Conservation (phyloP, 441 rosid species). For the Pelargonium fulgidum region DNA sequence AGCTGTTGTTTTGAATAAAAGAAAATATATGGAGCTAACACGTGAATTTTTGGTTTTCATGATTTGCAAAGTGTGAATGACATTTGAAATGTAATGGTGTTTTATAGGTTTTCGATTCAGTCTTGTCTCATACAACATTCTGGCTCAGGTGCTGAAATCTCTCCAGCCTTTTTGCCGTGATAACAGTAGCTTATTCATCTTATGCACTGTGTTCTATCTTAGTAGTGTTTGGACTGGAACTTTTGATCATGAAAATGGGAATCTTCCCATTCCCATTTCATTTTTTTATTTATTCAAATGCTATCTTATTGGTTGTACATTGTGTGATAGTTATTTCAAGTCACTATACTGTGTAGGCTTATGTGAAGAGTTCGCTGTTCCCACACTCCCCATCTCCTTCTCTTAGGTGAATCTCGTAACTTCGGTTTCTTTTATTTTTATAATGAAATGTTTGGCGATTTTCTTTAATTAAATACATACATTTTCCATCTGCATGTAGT, state of each 20-base stretch:
- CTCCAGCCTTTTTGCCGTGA: not conserved
- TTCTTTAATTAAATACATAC: not conserved
- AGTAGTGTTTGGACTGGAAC: no score
- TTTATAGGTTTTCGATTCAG: constrained; percentile 61
- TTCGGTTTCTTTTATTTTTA: not conserved
- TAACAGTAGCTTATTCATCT: not conserved
- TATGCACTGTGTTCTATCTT: no score
- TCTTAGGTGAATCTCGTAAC: constrained; percentile 47
- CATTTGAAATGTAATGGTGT: not conserved
- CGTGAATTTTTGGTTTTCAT: no score
- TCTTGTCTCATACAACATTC: constrained; percentile 76
- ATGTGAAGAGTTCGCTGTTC: constrained; percentile 63
- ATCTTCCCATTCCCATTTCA: no score
- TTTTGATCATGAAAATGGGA: no score
- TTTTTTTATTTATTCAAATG: no score
- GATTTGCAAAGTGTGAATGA: no score
- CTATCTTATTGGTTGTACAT: not conserved
- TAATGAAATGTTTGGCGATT: not conserved
- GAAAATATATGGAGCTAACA: no score
- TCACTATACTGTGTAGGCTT: constrained; percentile 43
- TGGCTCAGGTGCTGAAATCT: constrained; percentile 67
- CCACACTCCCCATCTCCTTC: constrained; percentile 83
- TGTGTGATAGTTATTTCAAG: not conserved
- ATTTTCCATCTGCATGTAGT: not conserved
- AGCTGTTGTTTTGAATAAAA: no score